Evolutionary conservation across 805 yeast genomes (phyloP), one percentile per base, ranked within the genome.

Genomic region (Wickerhamomyces queroliae): DNA sequence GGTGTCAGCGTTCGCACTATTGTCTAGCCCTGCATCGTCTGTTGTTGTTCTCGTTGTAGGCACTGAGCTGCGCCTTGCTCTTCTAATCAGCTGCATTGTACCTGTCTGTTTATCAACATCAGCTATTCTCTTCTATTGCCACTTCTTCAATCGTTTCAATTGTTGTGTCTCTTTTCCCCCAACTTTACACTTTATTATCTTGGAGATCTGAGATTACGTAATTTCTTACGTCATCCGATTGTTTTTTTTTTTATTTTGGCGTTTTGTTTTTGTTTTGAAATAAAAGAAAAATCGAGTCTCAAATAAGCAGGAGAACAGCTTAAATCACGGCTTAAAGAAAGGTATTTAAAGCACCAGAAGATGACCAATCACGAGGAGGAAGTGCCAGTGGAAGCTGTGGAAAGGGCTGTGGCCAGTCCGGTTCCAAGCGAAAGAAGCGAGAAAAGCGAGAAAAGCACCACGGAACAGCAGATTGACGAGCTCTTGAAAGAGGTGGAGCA

Each of bases 401-500:
- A 17, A 3, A 17, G 12, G 16, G 21, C 20, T 28, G 21, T 6
- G 4, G 31, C 20, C 15, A 16, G 8, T 28, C 7, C 20, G 17
- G 31, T n/a, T n/a, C n/a, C n/a, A n/a, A n/a, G n/a, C n/a, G n/a
- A n/a, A n/a, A n/a, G n/a, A n/a, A n/a, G n/a, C n/a, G n/a, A n/a
- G n/a, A 27, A 27, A 13, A 13, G n/a, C 15, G 26, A 22, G n/a
- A 17, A 11, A 18, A 33, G 20, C 31, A 17, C 39, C 2, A 26
- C 41, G 1, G 59, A 55, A 35, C 53, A 53, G 28, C 58, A 54
- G 36, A 54, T 55, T 19, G 59, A 55, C 9, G 47, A 45, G n/a
- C 39, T 55, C 3, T 32, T 55, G 20, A 49, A 48, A 27, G 59
- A 55, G 33, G 58, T 55, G 1, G 52, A 52, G 23, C 44, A 43